Evolutionary conservation across 2,329 filamentous ascomycete genomes (phyloP), one percentile per base, ranked within the genome.

Genomic region (Fusarium sp.): DNA sequence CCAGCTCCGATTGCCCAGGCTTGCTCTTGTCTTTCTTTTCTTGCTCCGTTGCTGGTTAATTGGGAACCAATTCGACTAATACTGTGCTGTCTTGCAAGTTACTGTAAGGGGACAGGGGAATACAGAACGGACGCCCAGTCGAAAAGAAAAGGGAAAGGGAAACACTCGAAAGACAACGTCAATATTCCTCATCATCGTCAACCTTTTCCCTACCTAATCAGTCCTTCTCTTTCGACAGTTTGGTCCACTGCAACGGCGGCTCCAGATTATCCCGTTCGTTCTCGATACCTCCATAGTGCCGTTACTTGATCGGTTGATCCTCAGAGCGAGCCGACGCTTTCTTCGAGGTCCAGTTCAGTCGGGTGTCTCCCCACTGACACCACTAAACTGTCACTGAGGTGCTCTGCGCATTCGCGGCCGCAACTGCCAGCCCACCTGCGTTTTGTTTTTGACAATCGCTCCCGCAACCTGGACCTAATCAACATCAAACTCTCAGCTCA

Each of bases 41-140:
- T 45, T 40, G 33, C 40, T 56, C 33, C 27, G 55, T 41, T 60
- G 48, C 43, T 46, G 51, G 47, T 41, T 65, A 57, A 46, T 51
- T 45, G 56, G 42, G 33, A 53, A 40, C 41, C 40, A 46, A 61
- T 63, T 62, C 45, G 48, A 47, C 31, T 47, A 46, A 43, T 56
- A 13, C 41, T 57, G 21, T 49, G 42, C 58, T 51, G 48, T 35
- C 50, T 45, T 61, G 56, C 43, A 49, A 52, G 57, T 54, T 47
- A 63, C 59, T 68, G 55, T 63, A 60, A 70, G 66, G 59, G 49
- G 31, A 40, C 42, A 66, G 54, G 56, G 60, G 48, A 29, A 71
- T 46, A 48, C 25, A 50, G 29, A 21, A 53, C 37, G 29, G 20
- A 43, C 39, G 50, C 29, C 35, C 18, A 40, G 49, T 29, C 14